Percentiles rank a stretch among this genome's conserved stretches.
These are phyloP conservation scores for Aspergillus floridensis DNA, from an alignment of 2,329 filamentous ascomycete genomes.

Conservation along the genomic window DNA sequence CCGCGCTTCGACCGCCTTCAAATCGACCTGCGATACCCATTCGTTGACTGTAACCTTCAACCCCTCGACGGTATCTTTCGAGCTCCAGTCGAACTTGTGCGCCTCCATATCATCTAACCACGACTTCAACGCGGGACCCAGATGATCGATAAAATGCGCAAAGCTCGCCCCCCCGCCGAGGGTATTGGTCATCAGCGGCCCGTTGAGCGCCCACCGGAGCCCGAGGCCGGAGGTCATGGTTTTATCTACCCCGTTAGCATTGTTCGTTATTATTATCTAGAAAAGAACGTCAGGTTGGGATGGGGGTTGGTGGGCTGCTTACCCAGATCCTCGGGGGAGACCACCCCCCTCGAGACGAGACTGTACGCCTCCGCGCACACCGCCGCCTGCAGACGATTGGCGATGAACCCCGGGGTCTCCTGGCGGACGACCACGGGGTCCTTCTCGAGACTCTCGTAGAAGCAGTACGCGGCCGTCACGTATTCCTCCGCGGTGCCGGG, in stretches of 20 bases:
- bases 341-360: conserved; percentile 34
- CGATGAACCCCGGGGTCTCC: conserved; percentile 45
- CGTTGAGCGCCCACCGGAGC: conserved; percentile 17
- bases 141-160: conserved; percentile 17
- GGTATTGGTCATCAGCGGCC: conserved; percentile 17
- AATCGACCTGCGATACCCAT: neutral
- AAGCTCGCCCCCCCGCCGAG: conserved; percentile 16
- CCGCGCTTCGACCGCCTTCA: neutral
- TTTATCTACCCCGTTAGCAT: conserved; percentile 4
- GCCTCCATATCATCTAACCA: conserved; percentile 17
- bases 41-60: neutral
- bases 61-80: neutral
- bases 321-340: conserved; percentile 18
- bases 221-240: conserved; percentile 18
- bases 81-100: conserved; percentile 8
- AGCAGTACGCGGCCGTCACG: conserved; percentile 17
- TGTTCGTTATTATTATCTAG: too few relatives aligned
- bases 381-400: conserved; percentile 47
- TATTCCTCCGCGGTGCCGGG: neutral
- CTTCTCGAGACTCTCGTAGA: conserved; percentile 44
- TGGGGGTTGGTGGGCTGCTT: neutral
- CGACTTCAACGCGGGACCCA: conserved; percentile 14
- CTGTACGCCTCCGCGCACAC: conserved; percentile 38
- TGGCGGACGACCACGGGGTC: conserved; percentile 41
- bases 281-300: too few relatives aligned